Base-by-base conservation (phyloP, 495 filamentous ascomycete genomes). In the Lepraria neglecta region DNA sequence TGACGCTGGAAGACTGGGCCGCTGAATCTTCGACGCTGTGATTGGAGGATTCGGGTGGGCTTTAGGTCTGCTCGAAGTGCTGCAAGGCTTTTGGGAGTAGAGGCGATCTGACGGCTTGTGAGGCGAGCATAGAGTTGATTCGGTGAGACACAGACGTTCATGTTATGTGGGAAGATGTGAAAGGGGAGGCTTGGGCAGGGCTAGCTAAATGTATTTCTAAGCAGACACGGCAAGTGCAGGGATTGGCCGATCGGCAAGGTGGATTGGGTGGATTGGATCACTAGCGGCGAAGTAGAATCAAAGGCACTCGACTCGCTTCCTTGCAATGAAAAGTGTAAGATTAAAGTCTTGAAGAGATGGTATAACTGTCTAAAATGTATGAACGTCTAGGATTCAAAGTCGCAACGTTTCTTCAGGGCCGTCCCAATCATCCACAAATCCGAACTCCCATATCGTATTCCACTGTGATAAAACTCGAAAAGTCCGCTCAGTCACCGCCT, bases 401-500 rank as follows among this genome's bases (percentile, higher is more conserved):
- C 35, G 35, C 35, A 38, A 11, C 35, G 35, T 12, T 38, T 2
- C 9, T 38, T 38, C 35, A 38, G 35, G 35, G 5, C 35, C 35
- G 35, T 12, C 35, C 9, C 6, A 24, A 38, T 38, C 35, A 12
- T 38, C 35, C 4, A 12, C 35, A 38, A 38, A 10, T 12, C 35
- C 4, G 35, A 9, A 38, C 24, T 24, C 2, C 24, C 24, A 24
- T 24, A 24, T 24, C 24, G 24, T 24, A 24, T 24, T 2, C 24
- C 24, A 24, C 24, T 24, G 24, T 24, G 24, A 24, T 24, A 2
- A 24, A 24, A 24, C 24, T 1, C 24, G 24, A 24, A 24, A 24
- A 24, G 7, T 38, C 35, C 4, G 35, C 6, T 56, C 43, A 61
- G 6, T 61, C 51, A 31, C 59, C 59, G 12, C 59, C 59, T n/a